phyloP scores from a whole-genome alignment of 441 rosid genomes.

The Rhodomyrtus psidioides region DNA sequence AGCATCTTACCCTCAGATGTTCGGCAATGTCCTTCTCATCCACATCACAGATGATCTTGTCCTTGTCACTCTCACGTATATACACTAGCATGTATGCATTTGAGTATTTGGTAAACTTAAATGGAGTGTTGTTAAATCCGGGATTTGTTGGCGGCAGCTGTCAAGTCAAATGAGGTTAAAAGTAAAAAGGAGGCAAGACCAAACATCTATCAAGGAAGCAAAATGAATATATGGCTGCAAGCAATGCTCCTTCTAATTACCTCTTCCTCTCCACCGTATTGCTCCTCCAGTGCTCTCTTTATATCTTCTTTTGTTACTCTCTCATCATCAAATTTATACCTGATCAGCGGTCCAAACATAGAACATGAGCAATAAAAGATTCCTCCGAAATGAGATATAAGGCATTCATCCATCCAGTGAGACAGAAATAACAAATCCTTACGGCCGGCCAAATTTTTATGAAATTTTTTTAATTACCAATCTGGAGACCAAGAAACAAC shows the following conservation, averaged over 20 bases:
- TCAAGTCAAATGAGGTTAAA: background rate
- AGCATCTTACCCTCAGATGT: slow-evolving; percentile 72
- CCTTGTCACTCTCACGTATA: slow-evolving; percentile 94
- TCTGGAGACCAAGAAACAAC: background rate
- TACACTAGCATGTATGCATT: slow-evolving; percentile 99
- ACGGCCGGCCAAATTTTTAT: background rate
- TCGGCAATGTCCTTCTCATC: slow-evolving; percentile 97
- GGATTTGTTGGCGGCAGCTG: background rate
- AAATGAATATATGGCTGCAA: background rate
- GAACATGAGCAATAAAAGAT: background rate
- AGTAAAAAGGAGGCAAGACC: background rate
- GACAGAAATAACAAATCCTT: background rate
- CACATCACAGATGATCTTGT: slow-evolving; percentile 85
- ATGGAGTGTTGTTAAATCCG: slow-evolving; percentile 82
- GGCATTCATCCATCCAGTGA: background rate
- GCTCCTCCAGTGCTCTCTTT: slow-evolving; percentile 63
- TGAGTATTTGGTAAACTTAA: slow-evolving; percentile 89
- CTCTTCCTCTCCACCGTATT: slow-evolving; percentile 76
- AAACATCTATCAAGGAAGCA: background rate
- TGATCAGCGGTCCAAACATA: background rate
- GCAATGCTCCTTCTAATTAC: slow-evolving; percentile 18
- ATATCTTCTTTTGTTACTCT: slow-evolving; percentile 61
- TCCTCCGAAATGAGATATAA: background rate
- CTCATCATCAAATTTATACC: slow-evolving; percentile 71
- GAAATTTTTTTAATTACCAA: background rate